Percentiles rank a stretch among this genome's conserved stretches.
Conservation (phyloP, 2,329 filamentous ascomycete species). For the Aspergillus proliferans region DNA sequence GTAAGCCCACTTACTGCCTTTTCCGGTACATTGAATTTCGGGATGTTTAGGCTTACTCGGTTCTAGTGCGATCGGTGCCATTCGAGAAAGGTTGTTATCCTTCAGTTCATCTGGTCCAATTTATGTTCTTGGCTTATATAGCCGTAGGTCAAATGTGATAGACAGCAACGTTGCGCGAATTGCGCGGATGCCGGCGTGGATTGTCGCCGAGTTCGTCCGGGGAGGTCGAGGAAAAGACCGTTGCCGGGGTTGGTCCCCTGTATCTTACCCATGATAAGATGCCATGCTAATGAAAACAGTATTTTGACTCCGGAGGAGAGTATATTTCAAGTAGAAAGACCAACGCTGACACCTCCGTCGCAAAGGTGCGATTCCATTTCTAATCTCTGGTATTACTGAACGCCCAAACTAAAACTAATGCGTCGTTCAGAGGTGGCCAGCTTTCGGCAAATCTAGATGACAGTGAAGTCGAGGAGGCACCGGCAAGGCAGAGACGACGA, state of each 20-base stretch:
- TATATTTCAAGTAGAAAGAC: not conserved
- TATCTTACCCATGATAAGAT: not conserved
- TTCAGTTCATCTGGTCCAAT: not conserved
- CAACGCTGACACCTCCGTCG: not conserved
- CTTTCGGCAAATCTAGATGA: not conserved
- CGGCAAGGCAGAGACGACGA: not conserved
- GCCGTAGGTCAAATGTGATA: conserved; percentile 20
- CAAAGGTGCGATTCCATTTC: not conserved
- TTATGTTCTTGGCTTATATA: not conserved
- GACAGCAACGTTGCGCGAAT: conserved; percentile 17
- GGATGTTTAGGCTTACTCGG: not conserved
- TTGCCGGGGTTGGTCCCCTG: conserved; percentile 7
- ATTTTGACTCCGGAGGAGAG: not conserved
- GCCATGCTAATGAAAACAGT: not conserved
- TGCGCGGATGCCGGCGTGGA: conserved; percentile 17
- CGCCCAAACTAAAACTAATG: no score
- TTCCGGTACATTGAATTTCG: not conserved
- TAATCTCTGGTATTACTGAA: not conserved
- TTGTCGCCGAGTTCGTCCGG: conserved; percentile 15
- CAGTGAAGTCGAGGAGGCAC: not conserved
- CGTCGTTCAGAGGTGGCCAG: no score
- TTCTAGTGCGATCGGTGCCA: conserved; percentile 21
- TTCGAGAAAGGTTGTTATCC: conserved; percentile 17
- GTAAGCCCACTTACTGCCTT: conserved; percentile 9
- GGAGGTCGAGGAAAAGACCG: conserved; percentile 8